Percentiles rank a stretch among this genome's conserved stretches.
Evolutionary conservation across 768 basidiomycete species (phyloP).

Genomic region (Hypholoma sublateritium): DNA sequence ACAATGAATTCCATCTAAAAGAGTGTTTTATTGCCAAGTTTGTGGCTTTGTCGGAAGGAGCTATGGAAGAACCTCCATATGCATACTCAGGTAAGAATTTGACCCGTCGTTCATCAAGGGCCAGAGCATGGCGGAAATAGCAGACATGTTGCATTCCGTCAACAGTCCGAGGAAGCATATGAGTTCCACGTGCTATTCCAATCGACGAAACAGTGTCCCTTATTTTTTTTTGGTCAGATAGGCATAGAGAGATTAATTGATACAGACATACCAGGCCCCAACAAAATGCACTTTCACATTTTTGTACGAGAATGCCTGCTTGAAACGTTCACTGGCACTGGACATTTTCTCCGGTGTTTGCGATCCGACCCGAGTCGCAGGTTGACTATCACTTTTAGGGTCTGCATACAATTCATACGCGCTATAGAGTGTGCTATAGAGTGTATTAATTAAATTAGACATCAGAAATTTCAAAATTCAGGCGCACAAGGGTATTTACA

Average conservation of each 20-base stretch:
- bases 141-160: slow-evolving; percentile 30
- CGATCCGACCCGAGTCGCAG: neutral
- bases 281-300: slow-evolving; percentile 42
- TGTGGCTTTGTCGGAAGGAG: neutral
- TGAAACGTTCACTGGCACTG: slow-evolving; percentile 10
- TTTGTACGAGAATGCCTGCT: slow-evolving; percentile 16
- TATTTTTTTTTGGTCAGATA: neutral
- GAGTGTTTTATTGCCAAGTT: too few species aligned
- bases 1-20: too few species aligned
- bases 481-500: slow-evolving; percentile 36
- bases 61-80: slow-evolving; percentile 13
- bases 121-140: slow-evolving; percentile 46
- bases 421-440: too few species aligned
- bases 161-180: slow-evolving; percentile 30
- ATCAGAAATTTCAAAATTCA: neutral
- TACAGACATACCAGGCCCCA: slow-evolving; percentile 36
- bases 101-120: slow-evolving; percentile 46
- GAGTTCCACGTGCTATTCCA: slow-evolving; percentile 29
- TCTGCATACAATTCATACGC: slow-evolving; percentile 1
- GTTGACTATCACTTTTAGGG: neutral
- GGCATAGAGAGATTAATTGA: neutral
- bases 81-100: slow-evolving; percentile 47
- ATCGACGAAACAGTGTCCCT: slow-evolving; percentile 52
- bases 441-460: too few species aligned
- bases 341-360: neutral